phyloP scores from a whole-genome alignment of 805 yeast genomes.

The Scheffersomyces lignosus region DNA sequence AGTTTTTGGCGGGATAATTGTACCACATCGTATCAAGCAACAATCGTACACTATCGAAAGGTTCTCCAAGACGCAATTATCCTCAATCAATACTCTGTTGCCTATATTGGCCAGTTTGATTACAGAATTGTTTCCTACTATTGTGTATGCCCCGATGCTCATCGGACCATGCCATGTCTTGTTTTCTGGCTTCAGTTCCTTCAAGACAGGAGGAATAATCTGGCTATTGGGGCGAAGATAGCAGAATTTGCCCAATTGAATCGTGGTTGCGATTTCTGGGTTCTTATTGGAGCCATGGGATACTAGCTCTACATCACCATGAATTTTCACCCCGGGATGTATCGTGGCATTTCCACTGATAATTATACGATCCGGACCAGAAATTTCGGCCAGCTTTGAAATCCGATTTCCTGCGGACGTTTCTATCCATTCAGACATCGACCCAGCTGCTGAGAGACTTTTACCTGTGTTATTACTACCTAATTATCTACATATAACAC shows the following conservation, averaged over 20 bases:
- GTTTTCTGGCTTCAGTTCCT: conserved; percentile 9
- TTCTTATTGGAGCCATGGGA: conserved; percentile 6
- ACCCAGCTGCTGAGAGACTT: no score
- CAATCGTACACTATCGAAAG: conserved; percentile 50
- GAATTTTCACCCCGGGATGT: conserved; percentile 29
- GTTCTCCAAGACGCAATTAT: conserved; percentile 35
- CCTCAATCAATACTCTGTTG: conserved; percentile 49
- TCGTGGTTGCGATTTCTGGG: conserved; percentile 19
- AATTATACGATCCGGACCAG: conserved; percentile 42
- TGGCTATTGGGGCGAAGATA: conserved; percentile 30
- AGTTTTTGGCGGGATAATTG: conserved; percentile 40
- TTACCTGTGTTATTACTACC: no score
- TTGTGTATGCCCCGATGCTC: conserved; percentile 48
- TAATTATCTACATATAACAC: no score
- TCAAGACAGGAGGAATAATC: conserved; percentile 29
- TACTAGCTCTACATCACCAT: conserved; percentile 29
- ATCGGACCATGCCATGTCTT: conserved; percentile 21
- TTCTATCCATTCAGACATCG: conserved; percentile 38
- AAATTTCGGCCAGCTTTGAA: conserved; percentile 42
- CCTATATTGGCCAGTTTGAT: conserved; percentile 46
- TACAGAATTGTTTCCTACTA: conserved; percentile 35
- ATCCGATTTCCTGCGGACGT: conserved; percentile 54
- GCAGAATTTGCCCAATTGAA: conserved; percentile 49
- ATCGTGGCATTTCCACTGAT: conserved; percentile 51
- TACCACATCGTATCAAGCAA: conserved; percentile 44